These are phyloP conservation scores for Rhizopus delemar DNA, from an alignment of 371 early-diverging fungal genomes.

Conservation along the genomic window DNA sequence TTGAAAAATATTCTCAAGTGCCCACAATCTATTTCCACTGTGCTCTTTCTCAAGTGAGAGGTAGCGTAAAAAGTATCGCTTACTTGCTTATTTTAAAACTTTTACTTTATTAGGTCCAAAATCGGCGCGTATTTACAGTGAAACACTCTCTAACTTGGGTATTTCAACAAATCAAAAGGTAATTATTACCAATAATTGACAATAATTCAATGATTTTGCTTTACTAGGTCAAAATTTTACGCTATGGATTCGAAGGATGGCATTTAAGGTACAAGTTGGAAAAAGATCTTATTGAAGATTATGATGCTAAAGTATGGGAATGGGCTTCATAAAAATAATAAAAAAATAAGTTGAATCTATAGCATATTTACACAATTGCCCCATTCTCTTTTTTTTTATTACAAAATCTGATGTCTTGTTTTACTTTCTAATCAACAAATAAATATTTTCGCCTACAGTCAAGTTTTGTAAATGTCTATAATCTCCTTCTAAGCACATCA, in stretches of 20 bases:
- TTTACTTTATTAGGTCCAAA: conserved; percentile 64
- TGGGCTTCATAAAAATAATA: conserved; percentile 12
- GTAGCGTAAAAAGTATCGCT: conserved; percentile 9
- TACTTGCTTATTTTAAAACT: not conserved
- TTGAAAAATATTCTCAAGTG: conserved; percentile 57
- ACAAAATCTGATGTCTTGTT: conserved; percentile 1
- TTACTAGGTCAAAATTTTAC: conserved; percentile 60
- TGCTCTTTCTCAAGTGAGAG: conserved; percentile 80
- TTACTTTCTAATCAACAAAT: conserved; percentile 86
- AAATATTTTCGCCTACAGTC: conserved; percentile 83
- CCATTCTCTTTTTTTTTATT: too few species aligned
- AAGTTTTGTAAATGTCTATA: conserved; percentile 81
- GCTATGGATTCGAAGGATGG: conserved; percentile 78
- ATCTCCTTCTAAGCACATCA: conserved; percentile 91
- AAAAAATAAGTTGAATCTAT: not conserved
- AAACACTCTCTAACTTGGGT: conserved; percentile 48
- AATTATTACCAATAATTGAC: too few species aligned
- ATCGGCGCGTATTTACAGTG: conserved; percentile 73
- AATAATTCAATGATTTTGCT: too few species aligned
- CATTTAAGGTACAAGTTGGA: conserved; percentile 58
- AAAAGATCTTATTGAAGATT: conserved; percentile 63
- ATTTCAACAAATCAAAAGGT: conserved; percentile 29
- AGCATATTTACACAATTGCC: not conserved
- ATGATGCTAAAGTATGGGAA: conserved; percentile 59
- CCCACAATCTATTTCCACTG: conserved; percentile 83